Percentiles rank a stretch among this genome's conserved stretches.
phyloP scores from a whole-genome alignment of 2,329 filamentous ascomycete species.

The Fusarium austroafricanum region DNA sequence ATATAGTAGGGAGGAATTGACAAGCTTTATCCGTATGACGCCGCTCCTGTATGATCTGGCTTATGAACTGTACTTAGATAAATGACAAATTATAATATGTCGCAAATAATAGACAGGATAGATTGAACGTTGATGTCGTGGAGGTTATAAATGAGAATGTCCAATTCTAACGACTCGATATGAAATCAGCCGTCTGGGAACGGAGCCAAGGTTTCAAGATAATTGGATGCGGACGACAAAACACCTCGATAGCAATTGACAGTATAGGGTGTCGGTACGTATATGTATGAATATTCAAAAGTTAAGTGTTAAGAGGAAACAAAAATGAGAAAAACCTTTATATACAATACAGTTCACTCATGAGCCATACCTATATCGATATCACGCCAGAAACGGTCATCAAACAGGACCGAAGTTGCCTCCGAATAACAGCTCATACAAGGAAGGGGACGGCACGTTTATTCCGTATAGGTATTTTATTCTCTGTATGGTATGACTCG shows the following conservation, averaged over 20 bases:
- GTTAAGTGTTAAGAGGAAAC: background rate
- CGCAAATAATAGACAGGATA: background rate
- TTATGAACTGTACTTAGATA: background rate
- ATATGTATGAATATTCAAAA: background rate
- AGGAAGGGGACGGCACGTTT: background rate
- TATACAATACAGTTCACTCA: background rate
- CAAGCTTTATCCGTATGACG: background rate
- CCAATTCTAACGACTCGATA: conserved; percentile 3
- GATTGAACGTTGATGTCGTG: background rate
- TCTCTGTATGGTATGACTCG: conserved; percentile 37
- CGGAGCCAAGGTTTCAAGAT: conserved; percentile 20
- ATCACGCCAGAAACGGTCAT: conserved; percentile 10
- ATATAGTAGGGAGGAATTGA: background rate
- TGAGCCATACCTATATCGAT: too few species aligned
- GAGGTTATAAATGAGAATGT: background rate
- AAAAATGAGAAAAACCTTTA: conserved; percentile 1
- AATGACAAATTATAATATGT: background rate
- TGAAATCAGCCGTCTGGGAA: conserved; percentile 19
- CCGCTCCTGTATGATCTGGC: background rate
- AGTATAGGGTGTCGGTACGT: background rate
- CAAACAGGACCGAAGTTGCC: conserved; percentile 21
- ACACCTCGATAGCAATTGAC: background rate
- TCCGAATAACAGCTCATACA: conserved; percentile 32
- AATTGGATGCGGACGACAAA: conserved; percentile 15
- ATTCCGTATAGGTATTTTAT: background rate